Percentiles rank a stretch among this genome's conserved stretches.
Evolutionary conservation across 352 stramenopile species (phyloP).

Genomic region (Phytopythium ostracodes): DNA sequence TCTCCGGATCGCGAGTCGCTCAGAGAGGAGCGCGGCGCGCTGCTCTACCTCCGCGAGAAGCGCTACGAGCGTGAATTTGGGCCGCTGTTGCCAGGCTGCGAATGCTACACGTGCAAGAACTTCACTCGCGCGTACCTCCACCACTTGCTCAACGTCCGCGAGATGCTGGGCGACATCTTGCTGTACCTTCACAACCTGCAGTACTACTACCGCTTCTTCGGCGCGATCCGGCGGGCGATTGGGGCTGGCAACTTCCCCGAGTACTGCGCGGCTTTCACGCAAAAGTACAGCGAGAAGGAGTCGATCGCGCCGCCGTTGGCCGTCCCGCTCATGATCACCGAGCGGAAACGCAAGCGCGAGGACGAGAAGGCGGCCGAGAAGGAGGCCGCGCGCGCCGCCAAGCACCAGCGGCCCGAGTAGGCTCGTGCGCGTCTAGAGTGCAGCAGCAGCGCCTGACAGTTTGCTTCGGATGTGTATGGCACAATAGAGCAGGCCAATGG

Average conservation of each 20-base stretch:
- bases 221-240: slow-evolving; percentile 49
- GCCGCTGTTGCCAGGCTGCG: slow-evolving; percentile 54
- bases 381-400: slow-evolving; percentile 22
- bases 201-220: slow-evolving; percentile 74
- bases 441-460: neutral
- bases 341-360: slow-evolving; percentile 53
- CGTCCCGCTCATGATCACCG: slow-evolving; percentile 44
- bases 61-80: slow-evolving; percentile 59
- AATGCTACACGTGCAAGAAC: slow-evolving; percentile 71
- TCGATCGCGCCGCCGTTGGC: slow-evolving; percentile 41
- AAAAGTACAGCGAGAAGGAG: slow-evolving; percentile 38
- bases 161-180: slow-evolving; percentile 91
- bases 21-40: slow-evolving; percentile 32
- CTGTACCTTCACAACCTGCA: slow-evolving; percentile 87
- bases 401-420: slow-evolving; percentile 3
- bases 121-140: slow-evolving; percentile 89
- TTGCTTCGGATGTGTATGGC: neutral
- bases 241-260: slow-evolving; percentile 30
- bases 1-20: slow-evolving; percentile 18
- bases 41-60: slow-evolving; percentile 67
- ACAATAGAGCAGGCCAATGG: neutral
- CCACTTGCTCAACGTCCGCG: slow-evolving; percentile 90
- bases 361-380: slow-evolving; percentile 27
- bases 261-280: slow-evolving; percentile 38
- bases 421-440: slow-evolving; percentile 12